These are phyloP conservation scores for Dictyostelium firmibasis DNA, from an alignment of 78 protist genomes.

Conservation along the genomic window DNA sequence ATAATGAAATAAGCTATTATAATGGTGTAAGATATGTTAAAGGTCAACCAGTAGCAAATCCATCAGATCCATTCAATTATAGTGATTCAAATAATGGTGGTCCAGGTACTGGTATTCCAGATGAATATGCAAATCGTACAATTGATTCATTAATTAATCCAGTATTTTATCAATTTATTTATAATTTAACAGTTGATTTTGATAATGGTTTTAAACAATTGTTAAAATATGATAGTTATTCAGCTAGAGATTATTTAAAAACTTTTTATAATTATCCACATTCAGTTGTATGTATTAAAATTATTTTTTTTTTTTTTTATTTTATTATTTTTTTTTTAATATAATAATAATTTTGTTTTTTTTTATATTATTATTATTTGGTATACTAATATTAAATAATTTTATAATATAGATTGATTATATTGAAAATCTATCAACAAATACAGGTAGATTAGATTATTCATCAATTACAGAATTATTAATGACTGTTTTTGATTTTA, in stretches of 20 bases:
- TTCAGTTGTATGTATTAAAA: not conserved
- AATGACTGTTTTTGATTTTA: not conserved
- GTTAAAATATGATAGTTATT: not conserved
- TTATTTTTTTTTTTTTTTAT: not conserved
- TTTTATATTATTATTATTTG: too few species aligned
- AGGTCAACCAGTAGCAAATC: too few species aligned
- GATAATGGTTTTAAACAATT: slow-evolving; percentile 1
- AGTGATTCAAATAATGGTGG: not conserved
- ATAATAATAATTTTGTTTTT: too few species aligned
- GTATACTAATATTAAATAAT: too few species aligned
- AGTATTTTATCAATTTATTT: not conserved
- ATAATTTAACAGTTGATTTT: not conserved
- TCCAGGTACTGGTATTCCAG: not conserved
- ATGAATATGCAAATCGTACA: not conserved
- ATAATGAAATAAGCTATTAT: not conserved
- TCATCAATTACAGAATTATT: slow-evolving; percentile 9
- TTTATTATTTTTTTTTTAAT: not conserved
- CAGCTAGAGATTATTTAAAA: not conserved
- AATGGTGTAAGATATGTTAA: not conserved
- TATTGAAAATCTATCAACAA: not conserved
- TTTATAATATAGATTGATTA: not conserved
- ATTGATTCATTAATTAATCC: not conserved
- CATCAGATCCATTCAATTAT: not conserved
- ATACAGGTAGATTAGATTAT: not conserved
- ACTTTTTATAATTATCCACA: not conserved